A percentile compares a stretch with the other conserved stretches of the same genome.
Evolutionary conservation across 148 eudicot species (phyloP).

Genomic region (Chenopodium quinoa): DNA sequence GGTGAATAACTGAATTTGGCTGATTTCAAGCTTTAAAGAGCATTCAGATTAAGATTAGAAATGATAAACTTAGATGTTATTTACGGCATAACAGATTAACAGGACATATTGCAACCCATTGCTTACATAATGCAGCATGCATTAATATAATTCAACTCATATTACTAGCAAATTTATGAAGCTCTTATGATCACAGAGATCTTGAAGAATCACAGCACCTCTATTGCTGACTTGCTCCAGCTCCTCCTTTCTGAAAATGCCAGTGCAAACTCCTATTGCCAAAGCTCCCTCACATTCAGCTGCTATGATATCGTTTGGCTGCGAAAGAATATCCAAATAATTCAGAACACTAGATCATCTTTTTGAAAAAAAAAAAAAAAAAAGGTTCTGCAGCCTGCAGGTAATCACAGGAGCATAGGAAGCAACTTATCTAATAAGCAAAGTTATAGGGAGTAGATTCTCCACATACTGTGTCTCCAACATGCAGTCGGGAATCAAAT

Average conservation of each 20-base stretch:
- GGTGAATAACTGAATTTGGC: not conserved
- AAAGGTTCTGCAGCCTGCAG: not conserved
- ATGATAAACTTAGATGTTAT: not conserved
- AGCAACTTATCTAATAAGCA: not conserved
- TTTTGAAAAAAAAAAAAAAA: not conserved
- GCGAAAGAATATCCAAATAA: not conserved
- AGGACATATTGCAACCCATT: not conserved
- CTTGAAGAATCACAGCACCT: slow-evolving; percentile 23
- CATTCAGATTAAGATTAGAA: not conserved
- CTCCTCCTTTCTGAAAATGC: slow-evolving; percentile 22
- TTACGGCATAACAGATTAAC: not conserved
- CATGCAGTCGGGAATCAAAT: slow-evolving; percentile 27
- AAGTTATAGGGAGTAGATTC: slow-evolving; percentile 1
- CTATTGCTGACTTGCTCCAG: slow-evolving; percentile 24
- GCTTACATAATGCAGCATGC: not conserved
- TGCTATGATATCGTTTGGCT: slow-evolving; percentile 24
- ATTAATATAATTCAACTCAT: not conserved
- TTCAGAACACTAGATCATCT: not conserved
- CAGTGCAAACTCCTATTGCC: slow-evolving; percentile 26
- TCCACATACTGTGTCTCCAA: slow-evolving; percentile 27
- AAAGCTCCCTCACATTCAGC: slow-evolving; percentile 21
- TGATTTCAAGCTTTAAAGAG: not conserved
- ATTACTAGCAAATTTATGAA: slow-evolving; percentile 18
- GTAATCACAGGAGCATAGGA: not conserved
- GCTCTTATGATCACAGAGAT: slow-evolving; percentile 13